Percentiles rank a stretch among this genome's conserved stretches.
These are phyloP conservation scores for Claviceps pazoutovae DNA, from an alignment of 2,329 filamentous ascomycete genomes.

Conservation along the genomic window DNA sequence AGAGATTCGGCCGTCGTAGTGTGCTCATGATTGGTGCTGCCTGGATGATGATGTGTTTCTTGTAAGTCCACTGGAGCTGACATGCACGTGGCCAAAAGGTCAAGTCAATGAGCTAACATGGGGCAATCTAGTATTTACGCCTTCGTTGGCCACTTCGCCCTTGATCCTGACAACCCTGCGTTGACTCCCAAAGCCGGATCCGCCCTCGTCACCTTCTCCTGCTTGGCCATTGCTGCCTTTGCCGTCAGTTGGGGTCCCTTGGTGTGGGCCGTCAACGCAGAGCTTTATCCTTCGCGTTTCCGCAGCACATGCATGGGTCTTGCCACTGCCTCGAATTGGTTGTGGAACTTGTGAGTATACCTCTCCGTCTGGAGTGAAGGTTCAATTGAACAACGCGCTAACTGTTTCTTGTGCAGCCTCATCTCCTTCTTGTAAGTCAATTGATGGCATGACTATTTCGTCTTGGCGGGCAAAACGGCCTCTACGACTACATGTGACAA, in stretches of 20 bases:
- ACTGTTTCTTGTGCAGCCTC: slow-evolving; percentile 13
- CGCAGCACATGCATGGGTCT: slow-evolving; percentile 40
- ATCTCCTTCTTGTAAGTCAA: slow-evolving; percentile 31
- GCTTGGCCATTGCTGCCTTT: slow-evolving; percentile 52
- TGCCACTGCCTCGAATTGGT: slow-evolving; percentile 45
- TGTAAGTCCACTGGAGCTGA: slow-evolving; percentile 17
- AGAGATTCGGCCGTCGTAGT: slow-evolving; percentile 49
- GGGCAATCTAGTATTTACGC: slow-evolving; percentile 25
- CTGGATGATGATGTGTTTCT: slow-evolving; percentile 43
- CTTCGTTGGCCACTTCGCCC: slow-evolving; percentile 32
- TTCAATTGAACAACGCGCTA: not conserved
- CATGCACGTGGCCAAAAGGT: not conserved
- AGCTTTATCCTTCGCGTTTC: slow-evolving; percentile 48
- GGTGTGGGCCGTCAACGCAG: slow-evolving; percentile 51
- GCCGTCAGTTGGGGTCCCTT: slow-evolving; percentile 59
- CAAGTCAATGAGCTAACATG: not conserved
- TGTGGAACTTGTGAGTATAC: slow-evolving; percentile 45
- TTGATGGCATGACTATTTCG: not conserved
- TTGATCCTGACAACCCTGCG: slow-evolving; percentile 27
- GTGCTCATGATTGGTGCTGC: slow-evolving; percentile 48
- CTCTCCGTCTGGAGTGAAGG: not conserved
- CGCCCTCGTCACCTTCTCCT: slow-evolving; percentile 54
- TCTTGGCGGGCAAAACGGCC: too few relatives aligned
- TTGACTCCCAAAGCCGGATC: slow-evolving; percentile 36
- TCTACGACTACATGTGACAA: too few relatives aligned